These are phyloP conservation scores for Acacia acuminata DNA, from an alignment of 306 rosid genomes.

Conservation along the genomic window DNA sequence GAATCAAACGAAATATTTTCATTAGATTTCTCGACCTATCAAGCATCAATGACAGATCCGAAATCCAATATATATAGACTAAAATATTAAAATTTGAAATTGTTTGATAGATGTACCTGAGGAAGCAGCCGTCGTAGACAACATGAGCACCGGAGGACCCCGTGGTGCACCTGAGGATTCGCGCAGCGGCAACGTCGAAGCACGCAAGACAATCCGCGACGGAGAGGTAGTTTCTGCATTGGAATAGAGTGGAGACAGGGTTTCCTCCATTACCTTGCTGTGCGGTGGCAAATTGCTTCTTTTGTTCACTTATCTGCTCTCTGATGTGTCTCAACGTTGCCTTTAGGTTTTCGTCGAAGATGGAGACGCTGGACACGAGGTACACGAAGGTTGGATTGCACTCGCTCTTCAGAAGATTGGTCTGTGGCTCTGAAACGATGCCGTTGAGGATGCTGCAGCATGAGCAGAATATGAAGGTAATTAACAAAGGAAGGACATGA, in stretches of 20 bases:
- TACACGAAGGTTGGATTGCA: slow-evolving; percentile 39
- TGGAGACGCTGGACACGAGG: slow-evolving; percentile 36
- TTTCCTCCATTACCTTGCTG: slow-evolving; percentile 36
- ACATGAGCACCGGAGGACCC: slow-evolving; percentile 54
- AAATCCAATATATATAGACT: background rate
- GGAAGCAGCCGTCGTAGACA: slow-evolving; percentile 72
- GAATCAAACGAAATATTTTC: background rate
- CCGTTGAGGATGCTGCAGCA: slow-evolving; percentile 6
- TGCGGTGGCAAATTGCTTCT: slow-evolving; percentile 49
- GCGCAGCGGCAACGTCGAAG: slow-evolving; percentile 36
- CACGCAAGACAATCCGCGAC: slow-evolving; percentile 49
- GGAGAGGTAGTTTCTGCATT: slow-evolving; percentile 64
- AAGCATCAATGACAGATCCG: too few relatives aligned
- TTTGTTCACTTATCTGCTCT: slow-evolving; percentile 28
- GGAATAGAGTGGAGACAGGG: slow-evolving; percentile 42
- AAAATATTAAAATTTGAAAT: background rate
- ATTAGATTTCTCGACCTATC: background rate
- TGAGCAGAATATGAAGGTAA: background rate
- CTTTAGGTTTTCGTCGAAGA: slow-evolving; percentile 42
- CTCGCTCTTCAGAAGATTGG: slow-evolving; percentile 34
- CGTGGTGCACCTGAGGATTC: slow-evolving; percentile 54
- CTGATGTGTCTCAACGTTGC: slow-evolving; percentile 39
- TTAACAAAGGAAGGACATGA: background rate
- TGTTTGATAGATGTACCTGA: slow-evolving; percentile 42
- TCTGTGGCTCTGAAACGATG: slow-evolving; percentile 45